Percentiles rank a stretch among this genome's conserved stretches.
These are phyloP conservation scores for Asterella californica DNA, from an alignment of 225 moss, liverwort and hornwort genomes.

Conservation along the genomic window DNA sequence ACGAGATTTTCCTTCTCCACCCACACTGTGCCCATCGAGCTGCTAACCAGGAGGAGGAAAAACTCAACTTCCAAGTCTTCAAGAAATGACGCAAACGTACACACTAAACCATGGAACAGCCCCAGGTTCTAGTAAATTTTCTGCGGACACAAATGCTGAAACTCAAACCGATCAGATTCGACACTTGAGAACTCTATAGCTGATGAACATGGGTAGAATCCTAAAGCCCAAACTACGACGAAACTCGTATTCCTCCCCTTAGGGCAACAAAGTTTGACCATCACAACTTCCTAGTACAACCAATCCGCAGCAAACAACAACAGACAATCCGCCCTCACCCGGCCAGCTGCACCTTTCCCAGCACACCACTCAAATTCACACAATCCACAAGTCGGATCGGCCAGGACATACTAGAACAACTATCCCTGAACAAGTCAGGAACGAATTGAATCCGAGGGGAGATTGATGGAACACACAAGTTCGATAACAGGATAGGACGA, in stretches of 20 bases:
- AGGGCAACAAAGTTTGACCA: background rate
- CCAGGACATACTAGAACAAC: no score
- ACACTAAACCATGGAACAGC: no score
- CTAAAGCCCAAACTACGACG: background rate
- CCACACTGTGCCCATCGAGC: background rate
- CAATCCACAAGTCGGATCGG: background rate
- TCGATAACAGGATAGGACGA: background rate
- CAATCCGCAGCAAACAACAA: background rate
- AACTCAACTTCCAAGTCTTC: background rate
- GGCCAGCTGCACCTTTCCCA: background rate
- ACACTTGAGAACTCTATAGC: background rate
- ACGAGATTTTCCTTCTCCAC: background rate
- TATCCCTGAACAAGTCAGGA: background rate
- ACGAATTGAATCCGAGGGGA: no score
- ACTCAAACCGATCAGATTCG: background rate
- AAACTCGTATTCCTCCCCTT: background rate
- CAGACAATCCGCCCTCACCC: background rate
- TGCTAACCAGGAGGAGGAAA: background rate
- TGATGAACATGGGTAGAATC: background rate
- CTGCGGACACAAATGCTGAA: background rate
- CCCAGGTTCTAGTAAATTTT: no score
- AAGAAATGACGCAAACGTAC: background rate
- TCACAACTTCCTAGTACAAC: background rate
- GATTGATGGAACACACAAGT: background rate
- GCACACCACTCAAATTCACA: background rate